Evolutionary conservation across 108 stramenopile species (phyloP), one percentile per base, ranked within the genome.

Genomic region (Nitzschia palea): DNA sequence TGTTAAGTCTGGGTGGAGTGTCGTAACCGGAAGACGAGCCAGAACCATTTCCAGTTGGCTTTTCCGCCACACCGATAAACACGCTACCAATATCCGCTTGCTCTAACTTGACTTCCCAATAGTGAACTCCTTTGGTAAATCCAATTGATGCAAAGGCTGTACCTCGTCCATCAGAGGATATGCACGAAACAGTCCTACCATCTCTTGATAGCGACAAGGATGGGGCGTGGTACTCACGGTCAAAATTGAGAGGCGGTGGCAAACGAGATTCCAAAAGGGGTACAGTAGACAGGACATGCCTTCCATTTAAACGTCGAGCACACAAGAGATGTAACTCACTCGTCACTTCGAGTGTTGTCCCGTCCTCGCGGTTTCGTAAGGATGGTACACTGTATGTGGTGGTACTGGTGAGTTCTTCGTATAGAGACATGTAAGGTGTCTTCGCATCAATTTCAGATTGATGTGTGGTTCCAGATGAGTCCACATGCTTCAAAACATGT

Each of bases 21-120:
- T 88, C 90, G 26, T 78, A 60, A 33, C 72, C 76, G 42, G 50
- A 76, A 17, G 86, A 79, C 14, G 64, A 68, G 2, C 82, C 77
- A 44, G 86, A 73, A 4, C 85, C 83, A 45, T 68, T 58, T 29
- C 58, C 71, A 36, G 70, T 77, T 3, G 96, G 93, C 64, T 95
- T 96, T 64, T 97, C 97, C 23, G 91, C 89, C 28, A 95, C 95
- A 27, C 97, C 97, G 43, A 98, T 83, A 67, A 90, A 98, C 40
- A 98, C 83, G 55, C 89, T 89, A 9, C 97, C 97, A 52, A 88
- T 82, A 45, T 95, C 93, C 28, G 88, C 94, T 57, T 92, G 87
- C 70, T 96, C 97, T 20, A 98, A 58, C 50, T 95, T 95, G 8
- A 95, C 85, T 64, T 98, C 97, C 95, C 95, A 98, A 65, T 96